A percentile compares a stretch with the other conserved stretches of the same genome.
Conservation (phyloP, 2,329 filamentous ascomycete genomes). For the Exserohilum turcica region DNA sequence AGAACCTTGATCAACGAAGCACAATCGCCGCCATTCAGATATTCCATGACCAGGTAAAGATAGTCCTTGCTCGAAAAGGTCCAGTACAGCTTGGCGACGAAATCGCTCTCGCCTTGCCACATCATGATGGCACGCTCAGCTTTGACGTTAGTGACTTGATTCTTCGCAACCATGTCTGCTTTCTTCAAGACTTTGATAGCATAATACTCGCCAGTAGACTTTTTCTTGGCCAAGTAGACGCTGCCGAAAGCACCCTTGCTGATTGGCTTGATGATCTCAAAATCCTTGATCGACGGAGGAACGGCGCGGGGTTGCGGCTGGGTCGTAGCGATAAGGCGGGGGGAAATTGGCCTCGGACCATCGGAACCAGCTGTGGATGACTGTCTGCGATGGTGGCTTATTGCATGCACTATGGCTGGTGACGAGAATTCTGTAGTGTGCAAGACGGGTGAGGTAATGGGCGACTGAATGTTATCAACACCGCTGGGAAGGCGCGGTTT, state of each 20-base stretch:
- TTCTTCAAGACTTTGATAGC: constrained; percentile 99
- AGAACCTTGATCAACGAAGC: constrained; percentile 95
- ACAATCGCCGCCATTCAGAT: constrained; percentile 95
- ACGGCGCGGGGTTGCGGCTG: constrained; percentile 86
- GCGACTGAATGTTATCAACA: constrained; percentile 74
- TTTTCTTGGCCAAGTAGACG: constrained; percentile 98
- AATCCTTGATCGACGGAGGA: constrained; percentile 97
- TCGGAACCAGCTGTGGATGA: constrained; percentile 85
- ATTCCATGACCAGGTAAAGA: constrained; percentile 98
- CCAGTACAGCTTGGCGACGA: constrained; percentile 99
- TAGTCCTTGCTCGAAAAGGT: constrained; percentile 99
- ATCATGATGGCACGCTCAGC: constrained; percentile 99
- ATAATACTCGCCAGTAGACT: constrained; percentile 96
- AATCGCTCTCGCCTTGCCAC: constrained; percentile 99
- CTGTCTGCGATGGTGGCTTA: constrained; percentile 80
- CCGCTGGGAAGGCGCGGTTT: constrained; percentile 74
- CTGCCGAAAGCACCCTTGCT: constrained; percentile 98
- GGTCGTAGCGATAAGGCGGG: constrained; percentile 75
- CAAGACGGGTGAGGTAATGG: constrained; percentile 87
- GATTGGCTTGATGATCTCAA: constrained; percentile 99
- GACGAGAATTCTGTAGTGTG: constrained; percentile 81
- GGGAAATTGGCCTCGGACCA: constrained; percentile 73
- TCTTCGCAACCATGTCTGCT: constrained; percentile 99
- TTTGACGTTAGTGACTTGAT: constrained; percentile 98
- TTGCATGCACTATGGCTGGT: constrained; percentile 62